A percentile compares a stretch with the other conserved stretches of the same genome.
Conservation (phyloP, 2,329 filamentous ascomycete species). For the Akanthomyces uredinophilus region DNA sequence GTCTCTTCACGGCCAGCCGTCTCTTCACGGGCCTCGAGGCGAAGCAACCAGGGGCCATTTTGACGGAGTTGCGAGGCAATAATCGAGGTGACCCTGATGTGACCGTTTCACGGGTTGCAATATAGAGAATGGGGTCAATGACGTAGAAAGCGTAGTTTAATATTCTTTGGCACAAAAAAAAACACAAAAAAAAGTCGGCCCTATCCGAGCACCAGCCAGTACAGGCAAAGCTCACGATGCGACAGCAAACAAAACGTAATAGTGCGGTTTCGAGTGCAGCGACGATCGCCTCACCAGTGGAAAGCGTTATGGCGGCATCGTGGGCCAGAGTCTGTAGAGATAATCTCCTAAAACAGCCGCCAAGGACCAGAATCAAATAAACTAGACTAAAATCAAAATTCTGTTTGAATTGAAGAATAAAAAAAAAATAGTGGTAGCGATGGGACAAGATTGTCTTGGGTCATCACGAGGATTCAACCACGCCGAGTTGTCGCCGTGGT, state of each 20-base stretch:
- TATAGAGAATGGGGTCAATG: not conserved
- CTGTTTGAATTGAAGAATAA: no score
- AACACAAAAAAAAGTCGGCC: not conserved
- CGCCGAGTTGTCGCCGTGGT: no score
- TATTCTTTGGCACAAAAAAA: no score
- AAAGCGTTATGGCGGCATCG: not conserved
- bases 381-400: no score
- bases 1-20: slow-evolving; percentile 1
- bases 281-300: not conserved
- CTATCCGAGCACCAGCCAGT: not conserved
- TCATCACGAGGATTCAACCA: no score
- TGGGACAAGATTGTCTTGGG: not conserved
- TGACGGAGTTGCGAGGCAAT: not conserved
- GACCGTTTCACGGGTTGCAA: not conserved
- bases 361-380: not conserved
- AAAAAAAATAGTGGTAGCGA: not conserved
- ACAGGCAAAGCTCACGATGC: not conserved
- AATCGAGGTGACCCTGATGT: not conserved
- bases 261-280: slow-evolving; percentile 9
- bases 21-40: not conserved
- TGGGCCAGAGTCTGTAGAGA: not conserved
- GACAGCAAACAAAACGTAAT: slow-evolving; percentile 6
- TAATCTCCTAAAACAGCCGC: not conserved
- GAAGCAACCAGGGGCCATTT: not conserved
- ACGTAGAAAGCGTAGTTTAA: not conserved